Base-by-base conservation (phyloP, 1,284 basidiomycete genomes). In the Takashimella koratensis region DNA sequence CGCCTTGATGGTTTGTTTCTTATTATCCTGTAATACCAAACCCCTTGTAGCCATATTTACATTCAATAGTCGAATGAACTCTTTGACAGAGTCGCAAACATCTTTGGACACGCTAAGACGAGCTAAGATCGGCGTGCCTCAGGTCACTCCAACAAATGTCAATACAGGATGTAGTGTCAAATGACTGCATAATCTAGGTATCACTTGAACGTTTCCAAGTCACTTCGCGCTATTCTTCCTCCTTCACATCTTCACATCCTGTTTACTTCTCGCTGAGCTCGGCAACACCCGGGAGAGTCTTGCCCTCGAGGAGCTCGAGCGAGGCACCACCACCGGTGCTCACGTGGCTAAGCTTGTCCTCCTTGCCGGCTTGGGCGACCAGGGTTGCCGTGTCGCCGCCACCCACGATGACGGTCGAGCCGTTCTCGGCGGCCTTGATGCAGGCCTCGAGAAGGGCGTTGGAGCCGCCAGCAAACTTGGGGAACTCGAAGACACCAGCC, bases 401-500 rank as follows among this genome's bases (percentile, higher is more conserved):
- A 54, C 90, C 90, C 51, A 98, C 87, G 66, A 98, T 98, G 64
- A 98, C 95, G 20, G 86, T 90, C 6, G 91, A 81, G 49, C 94
- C 95, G 40, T 85, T 85, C 74, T 86, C 78, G 52, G 90, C 89
- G 23, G 95, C 94, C 72, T 93, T 86, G 66, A 96, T 83, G 66
- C 84, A 86, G 40, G 91, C 92, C 54, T 92, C 85, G 40, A 98
- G 85, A 55, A 97, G 84, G 19, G 86, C 79, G 73, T 85, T 84
- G 19, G 93, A 96, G 45, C 94, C 95, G 43, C 79, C 80, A 8
- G 93, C 88, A 68, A 98, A 98, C 45, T 85, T 85, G 48, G 88
- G 84, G 81, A 98, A 96, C 78, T 98, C 95, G 76, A 98, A 98
- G 27, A 98, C 95, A 68, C 95, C 95, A 44, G 95, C 89, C 41